Evolutionary conservation across 768 basidiomycete species (phyloP).

Genomic region (Termitomyces eurrhizus): DNA sequence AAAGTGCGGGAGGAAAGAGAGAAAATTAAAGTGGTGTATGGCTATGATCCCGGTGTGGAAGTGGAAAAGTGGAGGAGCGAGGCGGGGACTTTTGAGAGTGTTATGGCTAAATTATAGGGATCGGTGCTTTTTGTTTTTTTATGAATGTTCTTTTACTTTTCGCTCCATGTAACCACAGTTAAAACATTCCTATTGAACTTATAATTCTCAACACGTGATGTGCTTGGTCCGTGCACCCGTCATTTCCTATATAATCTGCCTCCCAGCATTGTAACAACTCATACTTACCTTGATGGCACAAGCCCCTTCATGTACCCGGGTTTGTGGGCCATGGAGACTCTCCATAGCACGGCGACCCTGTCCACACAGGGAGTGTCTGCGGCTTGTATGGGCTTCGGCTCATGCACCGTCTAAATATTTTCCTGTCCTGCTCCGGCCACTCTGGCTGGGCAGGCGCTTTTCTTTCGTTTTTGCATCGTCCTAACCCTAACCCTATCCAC

Average conservation of each 20-base stretch:
- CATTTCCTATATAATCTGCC: no score
- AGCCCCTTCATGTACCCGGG: conserved; percentile 51
- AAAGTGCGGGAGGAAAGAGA: conserved; percentile 56
- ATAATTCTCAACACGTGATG: no score
- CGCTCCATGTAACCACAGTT: no score
- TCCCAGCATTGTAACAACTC: conserved; percentile 17
- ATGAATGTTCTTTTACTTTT: not conserved
- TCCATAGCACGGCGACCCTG: conserved; percentile 74
- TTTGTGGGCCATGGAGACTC: conserved; percentile 52
- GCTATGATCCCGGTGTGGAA: conserved; percentile 51
- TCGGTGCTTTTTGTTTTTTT: not conserved
- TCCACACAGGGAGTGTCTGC: conserved; percentile 53
- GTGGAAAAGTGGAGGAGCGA: conserved; percentile 46
- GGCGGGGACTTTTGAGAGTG: not conserved
- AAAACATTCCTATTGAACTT: no score
- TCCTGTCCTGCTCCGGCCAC: conserved; percentile 53
- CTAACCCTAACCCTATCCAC: not conserved
- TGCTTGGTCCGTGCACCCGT: no score
- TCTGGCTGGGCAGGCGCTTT: conserved; percentile 38
- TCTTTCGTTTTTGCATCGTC: conserved; percentile 10
- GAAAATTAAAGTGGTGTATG: conserved; percentile 44
- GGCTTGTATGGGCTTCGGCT: conserved; percentile 59
- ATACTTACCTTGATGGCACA: conserved; percentile 34
- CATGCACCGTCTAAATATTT: conserved; percentile 68
- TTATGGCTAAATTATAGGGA: conserved; percentile 5